Base-by-base conservation (phyloP, 257 asterid species). In the Avicennia marina region DNA sequence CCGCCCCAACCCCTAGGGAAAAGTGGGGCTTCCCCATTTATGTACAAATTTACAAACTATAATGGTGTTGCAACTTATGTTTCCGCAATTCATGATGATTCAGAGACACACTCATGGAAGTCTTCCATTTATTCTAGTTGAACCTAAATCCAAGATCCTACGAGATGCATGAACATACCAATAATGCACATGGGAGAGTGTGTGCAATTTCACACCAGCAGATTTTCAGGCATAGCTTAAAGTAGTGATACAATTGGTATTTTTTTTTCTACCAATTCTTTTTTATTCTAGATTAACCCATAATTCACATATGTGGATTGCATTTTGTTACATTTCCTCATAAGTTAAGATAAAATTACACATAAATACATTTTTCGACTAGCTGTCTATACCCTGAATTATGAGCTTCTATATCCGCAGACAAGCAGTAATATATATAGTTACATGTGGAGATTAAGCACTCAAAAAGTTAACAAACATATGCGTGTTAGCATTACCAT, bases 391-490 rank as follows among this genome's bases (percentile, higher is more conserved):
- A 4, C 21, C 19, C 31, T 17, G 5, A 34, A 52, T 19, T 33
- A 22, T 33, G 11, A 16, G 51, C 51, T 27, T 10, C 29, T 19
- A 49, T 8, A 26, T 38, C 34, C 18, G 7, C 11, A 34, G 31
- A 32, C 47, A 15, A 20, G 54, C 42, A 48, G 20, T 17, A 7
- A 0, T 1, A 21, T 44, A 13, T 39, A 27, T 5, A 7, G 44
- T 15, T 27, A 29, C 58, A 56, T 22, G 57, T 53, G 51, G 56
- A 59, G 33, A 49, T 19, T n/a, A 41, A 32, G n/a, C n/a, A n/a
- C n/a, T n/a, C n/a, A 31, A 46, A 25, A 13, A 16, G 18, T 29
- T 1, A 17, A 18, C 27, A 18, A 19, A 19, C 51, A 21, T 1
- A 44, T 9, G 19, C 15, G 43, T 2, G 0, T 25, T 29, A 21